Conservation (phyloP, 2,329 filamentous ascomycete species). For the Amphichorda felina region DNA sequence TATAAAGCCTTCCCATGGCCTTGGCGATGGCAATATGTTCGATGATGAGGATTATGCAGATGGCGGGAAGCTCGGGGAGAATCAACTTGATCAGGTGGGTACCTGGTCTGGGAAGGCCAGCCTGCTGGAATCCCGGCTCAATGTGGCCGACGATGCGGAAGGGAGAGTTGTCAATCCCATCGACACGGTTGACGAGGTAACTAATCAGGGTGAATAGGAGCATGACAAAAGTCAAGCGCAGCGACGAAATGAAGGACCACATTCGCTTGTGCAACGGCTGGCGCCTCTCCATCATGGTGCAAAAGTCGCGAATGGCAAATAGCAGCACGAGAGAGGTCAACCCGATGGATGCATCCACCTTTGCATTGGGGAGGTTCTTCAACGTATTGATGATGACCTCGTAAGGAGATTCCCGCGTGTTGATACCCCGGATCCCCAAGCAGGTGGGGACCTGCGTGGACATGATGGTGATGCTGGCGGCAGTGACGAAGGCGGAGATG, state of each 20-base stretch:
- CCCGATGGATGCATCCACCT: conserved; percentile 61
- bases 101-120: conserved; percentile 45
- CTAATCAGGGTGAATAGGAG: conserved; percentile 65
- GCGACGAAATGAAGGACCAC: conserved; percentile 64
- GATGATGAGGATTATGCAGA: conserved; percentile 66
- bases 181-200: conserved; percentile 50
- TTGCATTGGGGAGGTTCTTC: conserved; percentile 26
- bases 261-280: conserved; percentile 48
- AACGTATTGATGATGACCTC: conserved; percentile 30
- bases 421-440: conserved; percentile 29
- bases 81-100: conserved; percentile 43
- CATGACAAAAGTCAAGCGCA: conserved; percentile 66
- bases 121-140: conserved; percentile 55
- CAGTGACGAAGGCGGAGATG: conserved; percentile 38
- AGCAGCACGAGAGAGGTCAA: conserved; percentile 55
- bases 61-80: conserved; percentile 52
- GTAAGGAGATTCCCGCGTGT: conserved; percentile 32
- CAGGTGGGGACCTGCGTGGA: conserved; percentile 31
- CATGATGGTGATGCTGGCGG: conserved; percentile 37
- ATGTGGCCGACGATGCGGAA: conserved; percentile 57
- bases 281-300: conserved; percentile 46
- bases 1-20: conserved; percentile 68
- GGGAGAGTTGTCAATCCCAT: conserved; percentile 28
- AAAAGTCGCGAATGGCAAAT: conserved; percentile 50
- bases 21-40: conserved; percentile 80